These are phyloP conservation scores for Cryptosporidium meleagridis DNA, from an alignment of 169 alveolate genomes.

Conservation along the genomic window DNA sequence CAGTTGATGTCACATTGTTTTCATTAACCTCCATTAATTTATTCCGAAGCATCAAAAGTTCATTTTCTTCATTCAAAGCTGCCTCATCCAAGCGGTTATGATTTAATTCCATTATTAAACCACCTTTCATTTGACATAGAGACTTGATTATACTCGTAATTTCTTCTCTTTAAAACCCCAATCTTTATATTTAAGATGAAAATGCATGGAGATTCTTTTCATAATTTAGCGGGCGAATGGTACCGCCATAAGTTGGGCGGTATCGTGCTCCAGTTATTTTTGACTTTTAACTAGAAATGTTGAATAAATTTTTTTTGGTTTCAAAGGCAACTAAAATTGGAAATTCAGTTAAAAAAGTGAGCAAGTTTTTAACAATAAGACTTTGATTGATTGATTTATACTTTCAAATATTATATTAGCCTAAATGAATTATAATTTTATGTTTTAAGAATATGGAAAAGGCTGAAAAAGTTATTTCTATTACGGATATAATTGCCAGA, in stretches of 20 bases:
- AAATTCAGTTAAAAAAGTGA: too few species aligned
- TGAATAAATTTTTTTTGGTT: too few species aligned
- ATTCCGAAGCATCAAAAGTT: slow-evolving; percentile 1
- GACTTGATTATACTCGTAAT: background rate
- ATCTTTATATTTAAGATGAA: background rate
- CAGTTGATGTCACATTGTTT: background rate
- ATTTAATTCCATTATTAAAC: background rate
- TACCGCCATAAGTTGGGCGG: slow-evolving; percentile 11
- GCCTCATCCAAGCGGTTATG: background rate
- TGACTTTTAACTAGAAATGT: background rate
- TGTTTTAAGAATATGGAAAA: background rate
- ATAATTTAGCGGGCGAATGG: background rate
- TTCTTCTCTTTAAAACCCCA: background rate
- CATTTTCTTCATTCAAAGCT: background rate
- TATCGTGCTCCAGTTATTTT: background rate
- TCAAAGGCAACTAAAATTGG: background rate
- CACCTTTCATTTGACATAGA: background rate
- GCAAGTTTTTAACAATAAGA: too few species aligned
- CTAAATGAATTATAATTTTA: background rate
- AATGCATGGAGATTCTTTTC: slow-evolving; percentile 24
- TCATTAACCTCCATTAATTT: slow-evolving; percentile 14
- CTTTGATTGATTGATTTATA: too few species aligned
- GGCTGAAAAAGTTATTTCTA: background rate
- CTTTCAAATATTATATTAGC: background rate
- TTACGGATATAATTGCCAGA: background rate